These are phyloP conservation scores for Candida labiduridarum DNA, from an alignment of 1,139 yeast genomes.

Conservation along the genomic window DNA sequence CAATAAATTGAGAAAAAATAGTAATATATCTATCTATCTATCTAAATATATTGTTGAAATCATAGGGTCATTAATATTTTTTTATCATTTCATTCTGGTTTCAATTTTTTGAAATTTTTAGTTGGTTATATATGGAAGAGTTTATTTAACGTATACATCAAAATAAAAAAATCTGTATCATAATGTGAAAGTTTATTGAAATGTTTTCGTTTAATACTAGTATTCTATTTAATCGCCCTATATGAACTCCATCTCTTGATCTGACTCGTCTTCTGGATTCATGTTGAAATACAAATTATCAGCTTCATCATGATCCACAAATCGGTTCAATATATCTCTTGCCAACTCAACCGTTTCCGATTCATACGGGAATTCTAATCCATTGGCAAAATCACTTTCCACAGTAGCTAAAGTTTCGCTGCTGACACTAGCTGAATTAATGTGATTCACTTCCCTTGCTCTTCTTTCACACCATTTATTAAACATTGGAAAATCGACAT, in stretches of 20 bases:
- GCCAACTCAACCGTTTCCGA: constrained; percentile 68
- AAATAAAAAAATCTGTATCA: constrained; percentile 15
- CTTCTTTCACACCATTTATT: constrained; percentile 44
- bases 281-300: constrained; percentile 72
- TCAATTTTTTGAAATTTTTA: constrained; percentile 3
- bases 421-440: constrained; percentile 15
- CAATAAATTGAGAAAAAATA: neutral
- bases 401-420: constrained; percentile 27
- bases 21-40: no score
- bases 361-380: constrained; percentile 64
- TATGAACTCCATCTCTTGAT: constrained; percentile 27
- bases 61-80: constrained; percentile 3
- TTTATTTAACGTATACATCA: constrained; percentile 17
- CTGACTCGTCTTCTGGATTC: constrained; percentile 39
- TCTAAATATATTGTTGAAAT: neutral
- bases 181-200: constrained; percentile 9
- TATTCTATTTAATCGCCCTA: neutral
- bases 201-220: neutral
- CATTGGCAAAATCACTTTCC: constrained; percentile 52
- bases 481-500: constrained; percentile 33
- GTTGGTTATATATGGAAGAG: constrained; percentile 5
- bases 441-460: constrained; percentile 44
- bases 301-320: constrained; percentile 77
- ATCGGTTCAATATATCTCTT: constrained; percentile 67
- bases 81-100: neutral